Conservation (phyloP, 163 green algal genomes). For the Chloromonas sp. region DNA sequence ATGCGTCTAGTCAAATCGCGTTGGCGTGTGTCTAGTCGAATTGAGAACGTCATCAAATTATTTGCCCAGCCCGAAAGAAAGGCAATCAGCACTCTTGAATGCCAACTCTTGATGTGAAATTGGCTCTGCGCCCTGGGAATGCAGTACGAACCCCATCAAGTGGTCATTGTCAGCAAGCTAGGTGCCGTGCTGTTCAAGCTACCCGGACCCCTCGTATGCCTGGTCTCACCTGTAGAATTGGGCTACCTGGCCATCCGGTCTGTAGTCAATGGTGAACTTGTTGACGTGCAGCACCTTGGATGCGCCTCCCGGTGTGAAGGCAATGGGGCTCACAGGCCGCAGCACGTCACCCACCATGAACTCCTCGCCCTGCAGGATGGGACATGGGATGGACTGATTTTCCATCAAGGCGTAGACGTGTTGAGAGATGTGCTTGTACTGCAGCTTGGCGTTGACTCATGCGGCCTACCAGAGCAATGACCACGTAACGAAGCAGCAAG, state of each 20-base stretch:
- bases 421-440: background rate
- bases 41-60: no score
- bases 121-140: no score
- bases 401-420: background rate
- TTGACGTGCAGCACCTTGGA: constrained; percentile 74
- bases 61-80: no score
- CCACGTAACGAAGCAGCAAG: no score
- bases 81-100: no score
- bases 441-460: background rate
- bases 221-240: constrained; percentile 76
- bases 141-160: no score
- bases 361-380: constrained; percentile 29
- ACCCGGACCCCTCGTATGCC: no score
- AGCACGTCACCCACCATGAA: constrained; percentile 38
- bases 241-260: constrained; percentile 72
- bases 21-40: no score
- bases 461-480: background rate
- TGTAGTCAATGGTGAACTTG: constrained; percentile 90
- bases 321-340: constrained; percentile 17
- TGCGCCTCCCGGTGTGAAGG: constrained; percentile 28
- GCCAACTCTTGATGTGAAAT: no score
- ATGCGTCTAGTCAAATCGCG: no score
- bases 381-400: background rate
- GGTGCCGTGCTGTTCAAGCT: no score
- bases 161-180: no score